Percentiles rank a stretch among this genome's conserved stretches.
Evolutionary conservation across 371 early-diverging fungal genomes (phyloP).

Genomic region (Batkoa obscura): DNA sequence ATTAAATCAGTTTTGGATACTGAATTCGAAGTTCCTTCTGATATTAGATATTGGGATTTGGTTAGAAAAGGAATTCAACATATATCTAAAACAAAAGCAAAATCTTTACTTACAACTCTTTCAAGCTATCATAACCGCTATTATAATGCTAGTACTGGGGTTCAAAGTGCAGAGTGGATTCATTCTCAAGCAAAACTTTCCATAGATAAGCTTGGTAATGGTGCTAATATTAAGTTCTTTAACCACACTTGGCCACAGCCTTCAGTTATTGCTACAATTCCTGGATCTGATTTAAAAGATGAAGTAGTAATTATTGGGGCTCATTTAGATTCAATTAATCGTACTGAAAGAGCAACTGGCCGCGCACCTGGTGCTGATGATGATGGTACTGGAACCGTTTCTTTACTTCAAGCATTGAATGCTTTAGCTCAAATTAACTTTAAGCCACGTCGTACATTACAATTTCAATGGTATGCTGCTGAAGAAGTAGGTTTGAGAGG

Average conservation of each 20-base stretch:
- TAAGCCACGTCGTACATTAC: conserved; percentile 63
- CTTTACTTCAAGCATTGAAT: conserved; percentile 73
- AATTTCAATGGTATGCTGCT: conserved; percentile 90
- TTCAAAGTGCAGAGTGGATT: conserved; percentile 58
- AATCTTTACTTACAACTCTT: conserved; percentile 33
- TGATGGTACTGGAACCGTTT: conserved; percentile 74
- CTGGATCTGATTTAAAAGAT: conserved; percentile 21
- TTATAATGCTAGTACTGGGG: conserved; percentile 56
- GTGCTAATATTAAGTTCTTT: conserved; percentile 38
- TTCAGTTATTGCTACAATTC: conserved; percentile 44
- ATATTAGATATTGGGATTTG: conserved; percentile 22
- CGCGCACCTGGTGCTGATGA: conserved; percentile 71
- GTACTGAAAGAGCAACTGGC: conserved; percentile 61
- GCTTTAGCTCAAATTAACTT: conserved; percentile 44
- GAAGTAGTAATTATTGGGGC: conserved; percentile 68
- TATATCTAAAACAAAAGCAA: conserved; percentile 40
- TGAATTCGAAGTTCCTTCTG: conserved; percentile 23
- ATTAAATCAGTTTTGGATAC: not conserved
- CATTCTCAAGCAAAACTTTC: conserved; percentile 30
- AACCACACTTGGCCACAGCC: conserved; percentile 43
- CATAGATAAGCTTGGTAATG: conserved; percentile 8
- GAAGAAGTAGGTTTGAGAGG: conserved; percentile 81
- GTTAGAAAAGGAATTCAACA: conserved; percentile 24
- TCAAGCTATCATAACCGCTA: conserved; percentile 78
- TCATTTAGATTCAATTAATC: conserved; percentile 79